These are phyloP conservation scores for Gillenia trifoliata DNA, from an alignment of 306 rosid species.

Conservation along the genomic window DNA sequence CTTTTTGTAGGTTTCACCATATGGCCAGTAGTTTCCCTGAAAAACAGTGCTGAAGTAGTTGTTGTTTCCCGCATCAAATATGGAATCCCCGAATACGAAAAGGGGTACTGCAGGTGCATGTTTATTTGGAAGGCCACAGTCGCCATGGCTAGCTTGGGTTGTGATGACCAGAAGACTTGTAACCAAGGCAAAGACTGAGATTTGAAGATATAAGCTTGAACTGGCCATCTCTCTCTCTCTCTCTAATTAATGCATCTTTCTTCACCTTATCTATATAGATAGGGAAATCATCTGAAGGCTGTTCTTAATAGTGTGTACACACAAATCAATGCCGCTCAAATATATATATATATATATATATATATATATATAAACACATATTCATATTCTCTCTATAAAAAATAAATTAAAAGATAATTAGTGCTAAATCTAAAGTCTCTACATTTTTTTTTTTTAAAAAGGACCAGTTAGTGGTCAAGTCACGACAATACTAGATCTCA, in stretches of 20 bases:
- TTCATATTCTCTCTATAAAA: too few relatives aligned
- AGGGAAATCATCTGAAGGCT: too few relatives aligned
- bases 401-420: too few relatives aligned
- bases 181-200: background rate
- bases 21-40: slow-evolving; percentile 24
- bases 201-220: background rate
- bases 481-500: too few relatives aligned
- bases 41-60: slow-evolving; percentile 29
- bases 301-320: too few relatives aligned
- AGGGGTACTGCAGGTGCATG: slow-evolving; percentile 5
- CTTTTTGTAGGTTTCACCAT: slow-evolving; percentile 33
- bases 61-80: slow-evolving; percentile 55
- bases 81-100: slow-evolving; percentile 61
- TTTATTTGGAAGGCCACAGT: background rate
- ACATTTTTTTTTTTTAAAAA: too few relatives aligned
- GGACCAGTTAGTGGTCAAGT: too few relatives aligned
- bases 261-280: too few relatives aligned
- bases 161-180: background rate
- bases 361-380: too few relatives aligned
- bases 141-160: background rate
- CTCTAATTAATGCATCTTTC: background rate
- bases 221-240: background rate
- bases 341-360: too few relatives aligned
- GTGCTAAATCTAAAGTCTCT: too few relatives aligned
- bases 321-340: too few relatives aligned